phyloP scores from a whole-genome alignment of 306 rosid species.

The Prosopis cineraria region DNA sequence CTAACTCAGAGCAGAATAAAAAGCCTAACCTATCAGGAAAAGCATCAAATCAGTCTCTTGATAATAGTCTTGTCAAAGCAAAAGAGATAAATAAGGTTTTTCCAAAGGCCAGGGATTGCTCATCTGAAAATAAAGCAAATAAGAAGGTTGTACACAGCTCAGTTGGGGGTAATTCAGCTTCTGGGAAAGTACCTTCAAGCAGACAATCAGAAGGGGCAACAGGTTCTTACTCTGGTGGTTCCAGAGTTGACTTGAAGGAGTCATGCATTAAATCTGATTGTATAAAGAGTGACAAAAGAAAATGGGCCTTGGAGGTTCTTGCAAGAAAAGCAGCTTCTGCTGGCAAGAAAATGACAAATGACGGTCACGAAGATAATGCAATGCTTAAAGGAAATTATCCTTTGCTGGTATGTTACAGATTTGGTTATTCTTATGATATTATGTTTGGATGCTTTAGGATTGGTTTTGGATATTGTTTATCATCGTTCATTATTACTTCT shows the following conservation, averaged over 20 bases:
- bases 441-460: slow-evolving; percentile 19
- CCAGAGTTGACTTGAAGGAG: slow-evolving; percentile 53
- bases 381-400: slow-evolving; percentile 80
- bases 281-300: slow-evolving; percentile 71
- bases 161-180: slow-evolving; percentile 41
- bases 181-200: slow-evolving; percentile 49
- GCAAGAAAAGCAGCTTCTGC: slow-evolving; percentile 74
- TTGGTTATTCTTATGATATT: slow-evolving; percentile 22
- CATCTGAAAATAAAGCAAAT: slow-evolving; percentile 43
- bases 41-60: slow-evolving; percentile 41
- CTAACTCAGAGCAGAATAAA: slow-evolving; percentile 56
- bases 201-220: slow-evolving; percentile 44
- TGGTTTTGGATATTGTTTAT: slow-evolving; percentile 31
- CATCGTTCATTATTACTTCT: slow-evolving; percentile 36
- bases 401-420: slow-evolving; percentile 69
- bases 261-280: slow-evolving; percentile 49
- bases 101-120: slow-evolving; percentile 43
- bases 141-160: slow-evolving; percentile 45
- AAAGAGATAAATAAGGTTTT: slow-evolving; percentile 44
- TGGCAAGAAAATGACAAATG: slow-evolving; percentile 48
- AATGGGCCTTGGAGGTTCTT: slow-evolving; percentile 96
- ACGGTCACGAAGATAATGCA: slow-evolving; percentile 57
- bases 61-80: slow-evolving; percentile 37
- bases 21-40: slow-evolving; percentile 44
- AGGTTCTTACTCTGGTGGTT: slow-evolving; percentile 48